phyloP scores from a whole-genome alignment of 1,139 yeast species.

The Suhomyces bolitotheri region DNA sequence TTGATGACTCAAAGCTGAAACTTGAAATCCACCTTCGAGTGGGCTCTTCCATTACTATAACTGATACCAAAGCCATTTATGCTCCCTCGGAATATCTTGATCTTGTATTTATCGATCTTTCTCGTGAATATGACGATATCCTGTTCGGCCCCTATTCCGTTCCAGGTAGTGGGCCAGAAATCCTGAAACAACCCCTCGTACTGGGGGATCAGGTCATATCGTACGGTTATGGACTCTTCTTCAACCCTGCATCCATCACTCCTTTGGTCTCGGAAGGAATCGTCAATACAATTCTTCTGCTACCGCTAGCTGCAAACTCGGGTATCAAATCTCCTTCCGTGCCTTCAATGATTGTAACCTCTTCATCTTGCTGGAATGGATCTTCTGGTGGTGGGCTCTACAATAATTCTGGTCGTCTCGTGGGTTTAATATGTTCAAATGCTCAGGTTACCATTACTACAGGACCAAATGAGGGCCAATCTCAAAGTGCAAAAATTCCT shows the following conservation, averaged over 20 bases:
- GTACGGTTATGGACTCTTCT: slow-evolving; percentile 60
- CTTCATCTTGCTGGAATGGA: slow-evolving; percentile 76
- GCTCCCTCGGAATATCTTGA: slow-evolving; percentile 35
- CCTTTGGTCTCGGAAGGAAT: slow-evolving; percentile 53
- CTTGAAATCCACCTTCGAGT: slow-evolving; percentile 11
- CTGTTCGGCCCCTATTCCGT: too few species aligned
- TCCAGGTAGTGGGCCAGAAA: too few species aligned
- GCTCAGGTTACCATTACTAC: slow-evolving; percentile 40
- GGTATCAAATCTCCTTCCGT: neutral
- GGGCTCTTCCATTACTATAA: neutral
- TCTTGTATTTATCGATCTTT: slow-evolving; percentile 31
- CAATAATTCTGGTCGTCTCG: slow-evolving; percentile 29
- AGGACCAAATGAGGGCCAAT: neutral
- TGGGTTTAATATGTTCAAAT: slow-evolving; percentile 66
- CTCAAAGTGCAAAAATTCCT: slow-evolving; percentile 16
- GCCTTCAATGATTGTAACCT: slow-evolving; percentile 45
- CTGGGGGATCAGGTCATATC: slow-evolving; percentile 47
- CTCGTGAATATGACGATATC: neutral
- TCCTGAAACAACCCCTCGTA: too few species aligned
- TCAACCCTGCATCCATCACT: slow-evolving; percentile 17
- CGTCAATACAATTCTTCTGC: slow-evolving; percentile 29
- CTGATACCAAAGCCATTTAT: slow-evolving; percentile 12
- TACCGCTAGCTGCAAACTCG: slow-evolving; percentile 14
- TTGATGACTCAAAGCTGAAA: slow-evolving; percentile 11
- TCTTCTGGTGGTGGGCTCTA: slow-evolving; percentile 71